Conservation (phyloP, 2,329 filamentous ascomycete species). For the Alternaria gansuensis region DNA sequence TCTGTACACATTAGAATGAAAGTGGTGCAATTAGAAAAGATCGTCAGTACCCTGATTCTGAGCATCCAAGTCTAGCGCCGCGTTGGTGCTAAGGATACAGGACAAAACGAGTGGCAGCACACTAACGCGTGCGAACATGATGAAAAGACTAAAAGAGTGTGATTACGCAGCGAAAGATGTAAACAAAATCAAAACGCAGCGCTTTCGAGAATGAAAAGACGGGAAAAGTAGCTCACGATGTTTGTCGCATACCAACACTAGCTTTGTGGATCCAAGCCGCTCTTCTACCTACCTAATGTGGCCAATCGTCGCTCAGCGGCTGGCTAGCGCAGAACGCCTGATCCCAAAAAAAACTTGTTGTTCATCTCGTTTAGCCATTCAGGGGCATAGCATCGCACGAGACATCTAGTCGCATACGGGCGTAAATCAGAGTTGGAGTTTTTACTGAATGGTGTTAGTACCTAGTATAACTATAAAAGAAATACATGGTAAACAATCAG, state of each 20-base stretch:
- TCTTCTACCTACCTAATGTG: not conserved
- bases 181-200: not conserved
- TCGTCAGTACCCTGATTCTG: conserved; percentile 26
- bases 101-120: conserved; percentile 32
- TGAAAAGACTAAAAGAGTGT: conserved; percentile 14
- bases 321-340: conserved; percentile 2
- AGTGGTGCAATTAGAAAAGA: not conserved
- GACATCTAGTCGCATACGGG: not conserved
- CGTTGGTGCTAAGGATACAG: conserved; percentile 19
- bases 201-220: not conserved
- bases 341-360: not conserved
- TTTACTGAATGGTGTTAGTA: not conserved
- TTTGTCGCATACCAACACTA: not conserved
- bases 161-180: not conserved
- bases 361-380: conserved; percentile 2
- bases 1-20: conserved; percentile 23
- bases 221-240: not conserved
- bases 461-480: too few species aligned
- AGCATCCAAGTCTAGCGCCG: conserved; percentile 34
- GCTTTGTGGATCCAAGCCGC: not conserved
- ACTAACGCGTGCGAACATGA: conserved; percentile 29
- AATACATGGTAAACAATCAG: too few species aligned
- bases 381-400: not conserved
- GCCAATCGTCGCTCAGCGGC: not conserved
- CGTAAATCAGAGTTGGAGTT: not conserved